Evolutionary conservation across 371 early-diverging fungal genomes (phyloP).

Genomic region (Mortierella sp.): DNA sequence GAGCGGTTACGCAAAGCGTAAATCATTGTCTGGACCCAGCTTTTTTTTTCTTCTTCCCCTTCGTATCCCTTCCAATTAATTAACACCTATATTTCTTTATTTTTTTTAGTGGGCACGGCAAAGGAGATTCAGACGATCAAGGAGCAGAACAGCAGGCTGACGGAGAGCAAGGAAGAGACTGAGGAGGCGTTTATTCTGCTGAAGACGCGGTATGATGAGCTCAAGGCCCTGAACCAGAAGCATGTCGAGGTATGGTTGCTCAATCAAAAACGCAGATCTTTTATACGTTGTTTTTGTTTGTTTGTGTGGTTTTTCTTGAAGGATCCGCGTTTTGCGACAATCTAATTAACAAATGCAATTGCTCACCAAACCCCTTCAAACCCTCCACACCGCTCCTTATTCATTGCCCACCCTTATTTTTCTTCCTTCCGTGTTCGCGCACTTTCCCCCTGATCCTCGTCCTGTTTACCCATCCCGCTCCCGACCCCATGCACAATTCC

Average conservation of each 20-base stretch:
- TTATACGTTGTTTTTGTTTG: neutral
- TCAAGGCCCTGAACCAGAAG: conserved; percentile 37
- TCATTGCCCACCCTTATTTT: neutral
- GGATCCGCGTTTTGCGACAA: too few species aligned
- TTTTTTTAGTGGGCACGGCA: conserved; percentile 40
- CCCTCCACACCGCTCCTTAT: too few species aligned
- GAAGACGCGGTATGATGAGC: conserved; percentile 50
- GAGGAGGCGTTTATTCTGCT: conserved; percentile 48
- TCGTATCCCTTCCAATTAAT: neutral
- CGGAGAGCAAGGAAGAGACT: conserved; percentile 37
- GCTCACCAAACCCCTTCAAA: too few species aligned
- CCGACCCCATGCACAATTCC: neutral
- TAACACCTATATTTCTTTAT: neutral
- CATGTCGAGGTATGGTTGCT: conserved; percentile 43
- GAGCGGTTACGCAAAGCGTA: neutral
- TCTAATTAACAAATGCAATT: too few species aligned
- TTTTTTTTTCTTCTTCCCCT: too few species aligned
- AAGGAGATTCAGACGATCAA: conserved; percentile 47
- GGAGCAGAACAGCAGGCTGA: conserved; percentile 43
- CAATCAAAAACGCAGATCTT: too few species aligned
- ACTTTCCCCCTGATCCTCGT: too few species aligned
- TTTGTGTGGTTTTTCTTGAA: too few species aligned
- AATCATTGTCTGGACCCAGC: too few species aligned
- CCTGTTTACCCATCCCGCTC: neutral
- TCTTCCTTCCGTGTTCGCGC: neutral